Conservation (phyloP, 1,139 yeast genomes). For the Protomyces pachydermus region DNA sequence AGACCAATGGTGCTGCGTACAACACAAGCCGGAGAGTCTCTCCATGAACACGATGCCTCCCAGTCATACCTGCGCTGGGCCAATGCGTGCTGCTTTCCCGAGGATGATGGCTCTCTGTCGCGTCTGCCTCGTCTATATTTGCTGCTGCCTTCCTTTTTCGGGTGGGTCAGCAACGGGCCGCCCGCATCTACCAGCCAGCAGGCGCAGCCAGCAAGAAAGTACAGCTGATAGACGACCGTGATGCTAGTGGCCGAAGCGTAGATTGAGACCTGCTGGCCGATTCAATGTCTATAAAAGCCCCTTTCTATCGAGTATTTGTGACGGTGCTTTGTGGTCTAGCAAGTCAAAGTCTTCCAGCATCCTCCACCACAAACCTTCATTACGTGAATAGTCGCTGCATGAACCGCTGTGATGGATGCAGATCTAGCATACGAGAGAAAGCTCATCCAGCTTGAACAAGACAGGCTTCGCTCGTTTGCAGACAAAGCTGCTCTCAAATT, state of each 20-base stretch:
- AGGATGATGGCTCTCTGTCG: neutral
- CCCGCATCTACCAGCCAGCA: neutral
- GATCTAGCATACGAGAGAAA: neutral
- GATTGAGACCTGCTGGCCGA: too few species aligned
- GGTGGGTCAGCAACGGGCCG: neutral
- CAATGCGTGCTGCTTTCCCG: neutral
- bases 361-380: too few species aligned
- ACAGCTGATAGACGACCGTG: too few species aligned
- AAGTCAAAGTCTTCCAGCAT: too few species aligned
- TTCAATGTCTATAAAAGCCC: too few species aligned
- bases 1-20: neutral
- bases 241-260: too few species aligned
- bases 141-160: too few species aligned
- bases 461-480: neutral
- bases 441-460: neutral
- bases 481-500: neutral
- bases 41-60: neutral
- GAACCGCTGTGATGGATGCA: neutral
- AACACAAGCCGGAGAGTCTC: neutral
- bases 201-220: too few species aligned
- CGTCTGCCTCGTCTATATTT: neutral
- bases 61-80: neutral
- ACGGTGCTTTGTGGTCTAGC: too few species aligned
- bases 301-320: too few species aligned
- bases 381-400: too few species aligned